Conservation (phyloP, 257 asterid genomes). For the Fraxinus cuspidata region DNA sequence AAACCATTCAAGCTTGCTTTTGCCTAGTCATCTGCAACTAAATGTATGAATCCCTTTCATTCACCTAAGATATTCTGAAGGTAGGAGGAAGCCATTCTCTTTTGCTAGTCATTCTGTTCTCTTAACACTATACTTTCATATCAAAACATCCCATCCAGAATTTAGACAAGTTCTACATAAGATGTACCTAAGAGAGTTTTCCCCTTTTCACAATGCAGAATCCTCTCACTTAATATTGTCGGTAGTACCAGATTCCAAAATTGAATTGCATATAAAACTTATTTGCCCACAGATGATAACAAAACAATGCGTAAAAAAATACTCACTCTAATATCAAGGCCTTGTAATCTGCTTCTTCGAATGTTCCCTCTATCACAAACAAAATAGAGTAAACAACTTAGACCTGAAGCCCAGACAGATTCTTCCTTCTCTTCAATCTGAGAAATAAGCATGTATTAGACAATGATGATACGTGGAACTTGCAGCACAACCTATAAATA, state of each 20-base stretch:
- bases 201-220: slow-evolving; percentile 14
- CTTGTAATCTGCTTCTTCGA: slow-evolving; percentile 85
- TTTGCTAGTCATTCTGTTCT: slow-evolving; percentile 4
- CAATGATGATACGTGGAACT: slow-evolving; percentile 11
- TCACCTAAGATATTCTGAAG: background rate
- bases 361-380: slow-evolving; percentile 96
- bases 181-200: slow-evolving; percentile 8
- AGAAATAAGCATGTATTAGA: slow-evolving; percentile 29
- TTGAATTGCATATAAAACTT: slow-evolving; percentile 14
- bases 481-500: slow-evolving; percentile 14
- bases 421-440: slow-evolving; percentile 93
- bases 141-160: slow-evolving; percentile 9
- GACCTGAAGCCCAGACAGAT: slow-evolving; percentile 96
- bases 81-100: background rate
- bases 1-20: background rate
- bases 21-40: background rate
- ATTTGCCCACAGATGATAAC: slow-evolving; percentile 13
- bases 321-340: slow-evolving; percentile 98
- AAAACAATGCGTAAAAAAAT: slow-evolving; percentile 20
- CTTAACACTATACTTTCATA: slow-evolving; percentile 1
- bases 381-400: slow-evolving; percentile 90
- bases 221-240: slow-evolving; percentile 5
- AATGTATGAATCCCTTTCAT: background rate
- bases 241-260: slow-evolving; percentile 4
- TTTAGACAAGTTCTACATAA: slow-evolving; percentile 7